Percentiles rank a stretch among this genome's conserved stretches.
phyloP scores from a whole-genome alignment of 495 filamentous ascomycete species.

The Penicillium macrosclerotiorum region DNA sequence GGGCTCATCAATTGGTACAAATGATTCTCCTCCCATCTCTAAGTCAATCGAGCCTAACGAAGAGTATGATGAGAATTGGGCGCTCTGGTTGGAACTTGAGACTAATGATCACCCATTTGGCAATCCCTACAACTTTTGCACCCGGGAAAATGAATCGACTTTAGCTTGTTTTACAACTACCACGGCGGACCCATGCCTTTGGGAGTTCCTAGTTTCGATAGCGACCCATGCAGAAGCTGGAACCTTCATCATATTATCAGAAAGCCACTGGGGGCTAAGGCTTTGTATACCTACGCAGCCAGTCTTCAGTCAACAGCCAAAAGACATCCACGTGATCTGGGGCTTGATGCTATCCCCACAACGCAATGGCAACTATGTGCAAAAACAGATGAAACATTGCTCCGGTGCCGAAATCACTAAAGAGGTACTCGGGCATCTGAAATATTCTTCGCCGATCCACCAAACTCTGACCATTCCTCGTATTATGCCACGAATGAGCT shows the following conservation, averaged over 20 bases:
- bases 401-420: constrained; percentile 32
- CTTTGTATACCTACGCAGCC: constrained; percentile 35
- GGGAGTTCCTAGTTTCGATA: constrained; percentile 16
- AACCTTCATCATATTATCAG: constrained; percentile 24
- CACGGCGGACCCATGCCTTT: constrained; percentile 20
- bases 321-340: constrained; percentile 29
- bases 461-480: constrained; percentile 15
- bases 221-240: constrained; percentile 7
- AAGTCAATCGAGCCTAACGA: constrained; percentile 22
- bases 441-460: not conserved
- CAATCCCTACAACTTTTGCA: constrained; percentile 35
- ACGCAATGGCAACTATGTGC: constrained; percentile 29
- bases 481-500: constrained; percentile 21
- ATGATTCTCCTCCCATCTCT: constrained; percentile 18
- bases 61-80: constrained; percentile 30
- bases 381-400: constrained; percentile 35
- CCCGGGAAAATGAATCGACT: constrained; percentile 22
- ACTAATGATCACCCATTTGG: constrained; percentile 18
- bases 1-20: constrained; percentile 23
- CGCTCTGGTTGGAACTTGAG: constrained; percentile 14
- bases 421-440: constrained; percentile 32
- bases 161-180: constrained; percentile 41
- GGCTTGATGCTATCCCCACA: constrained; percentile 32
- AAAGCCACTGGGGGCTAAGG: constrained; percentile 34
- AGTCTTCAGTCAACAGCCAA: constrained; percentile 30